Percentiles rank a stretch among this genome's conserved stretches.
Evolutionary conservation across 768 basidiomycete genomes (phyloP).

Genomic region (Auricularia sp.): DNA sequence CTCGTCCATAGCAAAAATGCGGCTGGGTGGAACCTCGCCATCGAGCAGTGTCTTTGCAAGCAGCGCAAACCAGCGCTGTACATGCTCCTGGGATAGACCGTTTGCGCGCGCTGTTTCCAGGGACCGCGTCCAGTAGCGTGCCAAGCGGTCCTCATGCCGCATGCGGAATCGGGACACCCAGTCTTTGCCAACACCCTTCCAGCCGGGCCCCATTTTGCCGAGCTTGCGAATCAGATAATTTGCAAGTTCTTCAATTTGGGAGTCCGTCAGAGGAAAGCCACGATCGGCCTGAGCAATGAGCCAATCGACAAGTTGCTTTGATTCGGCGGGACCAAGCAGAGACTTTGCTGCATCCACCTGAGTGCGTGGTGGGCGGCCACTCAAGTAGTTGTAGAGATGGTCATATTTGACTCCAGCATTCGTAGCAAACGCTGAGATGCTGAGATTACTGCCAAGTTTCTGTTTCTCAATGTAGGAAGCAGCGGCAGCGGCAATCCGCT

Average conservation of each 20-base stretch:
- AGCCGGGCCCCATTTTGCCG: too few relatives aligned
- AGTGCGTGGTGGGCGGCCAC: neutral
- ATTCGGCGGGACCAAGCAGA: neutral
- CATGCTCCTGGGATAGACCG: too few relatives aligned
- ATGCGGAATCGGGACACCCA: too few relatives aligned
- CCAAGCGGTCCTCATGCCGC: too few relatives aligned
- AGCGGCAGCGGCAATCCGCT: neutral
- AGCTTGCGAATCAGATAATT: conserved; percentile 11
- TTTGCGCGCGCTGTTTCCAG: too few relatives aligned
- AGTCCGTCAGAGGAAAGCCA: conserved; percentile 17
- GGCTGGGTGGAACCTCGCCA: too few relatives aligned
- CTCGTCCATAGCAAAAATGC: too few relatives aligned
- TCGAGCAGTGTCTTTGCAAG: too few relatives aligned
- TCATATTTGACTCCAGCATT: neutral
- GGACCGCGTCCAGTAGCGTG: too few relatives aligned
- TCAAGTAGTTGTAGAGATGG: neutral
- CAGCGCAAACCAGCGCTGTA: too few relatives aligned
- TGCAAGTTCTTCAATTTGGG: conserved; percentile 16
- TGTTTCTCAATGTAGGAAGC: neutral
- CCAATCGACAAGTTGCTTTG: conserved; percentile 17
- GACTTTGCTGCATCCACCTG: neutral
- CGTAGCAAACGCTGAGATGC: neutral
- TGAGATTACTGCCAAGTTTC: neutral
- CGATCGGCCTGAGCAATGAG: conserved; percentile 20
- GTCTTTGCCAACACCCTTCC: too few relatives aligned